Evolutionary conservation across 352 stramenopile genomes (phyloP), one percentile per base, ranked within the genome.

Genomic region (Phytopythium chamaehyphon): DNA sequence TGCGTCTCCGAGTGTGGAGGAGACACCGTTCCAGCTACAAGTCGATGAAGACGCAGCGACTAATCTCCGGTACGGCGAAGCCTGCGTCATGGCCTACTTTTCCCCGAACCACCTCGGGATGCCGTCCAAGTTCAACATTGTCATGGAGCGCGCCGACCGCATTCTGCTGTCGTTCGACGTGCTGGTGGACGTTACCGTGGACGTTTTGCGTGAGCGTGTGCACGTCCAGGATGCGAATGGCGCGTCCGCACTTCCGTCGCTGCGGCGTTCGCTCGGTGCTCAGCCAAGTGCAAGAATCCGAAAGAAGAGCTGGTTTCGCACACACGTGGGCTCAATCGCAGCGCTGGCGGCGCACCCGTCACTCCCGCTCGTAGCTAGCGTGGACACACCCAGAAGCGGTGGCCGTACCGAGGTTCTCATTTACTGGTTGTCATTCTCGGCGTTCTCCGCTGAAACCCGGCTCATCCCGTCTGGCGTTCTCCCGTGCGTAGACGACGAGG

Each of bases 341-440:
- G 79, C 81, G n/a, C 61, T 93, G 1, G 75, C 83, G 0, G 68
- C 81, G 7, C 83, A 93, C 56, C 83, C 83, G 2, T 92, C 80
- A 10, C 58, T 93, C 8, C 83, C 83, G 9, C 55, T 93, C 15
- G 55, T 93, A 47, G 83, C 79, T 14, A 90, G 76, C 36, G 74
- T 90, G 5, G 80, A 86, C 48, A 35, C 53, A 12, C 54, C 73
- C 9, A 33, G 16, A 6, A 3, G 4, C 62, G 52, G 12, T 58
- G 16, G 16, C 24, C 26, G 9, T 9, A 71, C 79, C 52, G 80
- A 90, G 61, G 73, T 93, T 51, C 62, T 90, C 8, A 80, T 93
- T 36, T 93, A 81, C 52, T 93, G 83, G 83, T 68, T 93, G 35
- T 91, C 81, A 2, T 88, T 90, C 52, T 90, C 83, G 0, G 78